Evolutionary conservation across 2,329 filamentous ascomycete genomes (phyloP), one percentile per base, ranked within the genome.

Genomic region (Fusarium coicis): DNA sequence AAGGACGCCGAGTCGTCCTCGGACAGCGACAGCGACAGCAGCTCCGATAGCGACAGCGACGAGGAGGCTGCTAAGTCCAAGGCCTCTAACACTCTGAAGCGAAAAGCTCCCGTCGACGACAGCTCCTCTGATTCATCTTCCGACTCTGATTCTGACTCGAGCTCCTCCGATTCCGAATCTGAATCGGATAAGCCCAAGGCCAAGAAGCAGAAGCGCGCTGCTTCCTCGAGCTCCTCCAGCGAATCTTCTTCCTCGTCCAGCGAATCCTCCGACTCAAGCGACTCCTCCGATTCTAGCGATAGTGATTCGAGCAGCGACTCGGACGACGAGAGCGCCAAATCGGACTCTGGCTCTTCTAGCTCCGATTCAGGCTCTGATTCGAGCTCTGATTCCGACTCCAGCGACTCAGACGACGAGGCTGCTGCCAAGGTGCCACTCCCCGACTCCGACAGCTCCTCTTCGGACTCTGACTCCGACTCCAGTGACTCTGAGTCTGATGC

Each of bases 131-230:
- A 78, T 18, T 83, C 81, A 8, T 77, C 75, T 19, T 82, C 82
- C 2, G 80, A 83, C 53, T 86, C 86, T 23, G 73, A 58, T 43
- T 82, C 70, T 21, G 63, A 63, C 52, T 69, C 66, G 14, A 68
- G 66, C 43, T 69, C 65, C n/a, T 69, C 66, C 36, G 57, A 69
- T 37, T 74, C 77, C 8, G 75, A 74, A 26, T 78, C 79, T 32
- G 81, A 81, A 28, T 84, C 83, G 28, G 78, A 79, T 44, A 83
- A 87, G 65, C 87, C 85, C 7, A 83, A 84, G 67, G 73, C 81
- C 32, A 91, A 91, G 83, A 91, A 89, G 81, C 79, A 80, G 69
- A 86, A 85, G 79, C 83, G 73, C 32, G 61, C 68, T 30, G 66
- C 74, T 28, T 72, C 74, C 42, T 65, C 67, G 23, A 69, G 72